Evolutionary conservation across 345 rosid species (phyloP).

Genomic region (Conringia planisiliqua): DNA sequence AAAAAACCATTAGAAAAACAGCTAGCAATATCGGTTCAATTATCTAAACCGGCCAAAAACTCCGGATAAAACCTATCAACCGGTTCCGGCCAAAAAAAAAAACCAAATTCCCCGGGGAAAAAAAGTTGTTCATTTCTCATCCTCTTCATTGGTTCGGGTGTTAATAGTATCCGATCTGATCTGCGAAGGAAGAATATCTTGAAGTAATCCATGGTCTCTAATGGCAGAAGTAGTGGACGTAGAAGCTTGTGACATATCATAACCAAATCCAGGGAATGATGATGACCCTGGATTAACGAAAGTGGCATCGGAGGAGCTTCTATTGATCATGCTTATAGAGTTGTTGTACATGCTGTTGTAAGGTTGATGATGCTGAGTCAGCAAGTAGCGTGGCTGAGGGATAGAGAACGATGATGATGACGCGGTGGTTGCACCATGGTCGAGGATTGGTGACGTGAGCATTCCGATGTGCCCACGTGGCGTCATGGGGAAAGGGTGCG

Average conservation of each 20-base stretch:
- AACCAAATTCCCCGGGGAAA: not conserved
- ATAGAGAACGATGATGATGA: conserved; percentile 40
- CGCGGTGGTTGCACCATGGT: conserved; percentile 32
- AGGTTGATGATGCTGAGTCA: conserved; percentile 41
- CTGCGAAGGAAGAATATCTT: conserved; percentile 82
- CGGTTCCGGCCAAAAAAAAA: conserved; percentile 22
- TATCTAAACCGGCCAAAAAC: conserved; percentile 27
- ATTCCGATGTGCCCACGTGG: conserved; percentile 63
- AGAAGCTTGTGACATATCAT: conserved; percentile 27
- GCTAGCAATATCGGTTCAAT: conserved; percentile 1
- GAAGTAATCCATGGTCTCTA: conserved; percentile 84
- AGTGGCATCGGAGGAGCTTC: conserved; percentile 15
- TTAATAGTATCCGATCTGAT: conserved; percentile 36
- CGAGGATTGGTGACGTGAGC: conserved; percentile 30
- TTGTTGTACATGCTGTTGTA: conserved; percentile 22
- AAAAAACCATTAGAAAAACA: conserved; percentile 10
- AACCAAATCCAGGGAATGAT: conserved; percentile 31
- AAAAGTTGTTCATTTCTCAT: conserved; percentile 9
- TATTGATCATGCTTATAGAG: conserved; percentile 23
- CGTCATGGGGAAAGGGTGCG: conserved; percentile 68
- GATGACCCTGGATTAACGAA: conserved; percentile 22
- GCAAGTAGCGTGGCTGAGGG: conserved; percentile 45
- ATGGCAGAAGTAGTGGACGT: conserved; percentile 27
- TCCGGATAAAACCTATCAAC: conserved; percentile 15
- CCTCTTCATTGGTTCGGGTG: conserved; percentile 17